Base-by-base conservation (phyloP, 345 rosid species). In the Pistacia vera region DNA sequence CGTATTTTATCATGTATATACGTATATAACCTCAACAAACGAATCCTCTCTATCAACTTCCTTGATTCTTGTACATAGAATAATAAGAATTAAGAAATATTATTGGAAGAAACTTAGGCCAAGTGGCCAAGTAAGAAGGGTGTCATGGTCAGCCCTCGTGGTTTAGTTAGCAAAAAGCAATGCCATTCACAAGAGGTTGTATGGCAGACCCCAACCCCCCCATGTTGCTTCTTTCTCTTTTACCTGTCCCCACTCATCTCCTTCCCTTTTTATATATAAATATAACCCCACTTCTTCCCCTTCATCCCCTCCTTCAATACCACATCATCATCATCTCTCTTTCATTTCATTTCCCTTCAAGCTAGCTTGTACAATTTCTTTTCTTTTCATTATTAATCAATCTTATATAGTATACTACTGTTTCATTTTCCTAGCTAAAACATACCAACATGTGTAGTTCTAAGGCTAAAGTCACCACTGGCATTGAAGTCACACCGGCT, bases 141-240 rank as follows among this genome's bases (percentile, higher is more conserved):
- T 75, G 79, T 44, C 59, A 69, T 63, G 49, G 76, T 66, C 81
- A 70, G 49, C 80, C 78, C 77, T 73, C 77, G 82, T 83, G 83
- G 74, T 69, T 56, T 77, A 72, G 86, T 80, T 75, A 75, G 57
- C 78, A 83, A 75, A 83, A 81, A 81, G 82, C 55, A 73, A 73
- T 79, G 83, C 68, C 81, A 61, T 61, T 72, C 82, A 73, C 79
- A 75, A 77, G 75, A 72, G 68, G 66, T 73, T 79, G 85, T 83
- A 79, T 77, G 86, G 85, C 86, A 75, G 85, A 73, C 75, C 82
- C 78, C 87, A 82, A 80, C 84, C 84, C 68, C 59, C 81, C 85
- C 87, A 80, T 70, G 87, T 86, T 83, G 25, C 76, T 18, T 38
- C 41, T 25, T 41, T 41, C 58, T 51, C 11, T 74, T 71, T 41